Conservation (phyloP, 129 eudicot species). For the Arctium minus region DNA sequence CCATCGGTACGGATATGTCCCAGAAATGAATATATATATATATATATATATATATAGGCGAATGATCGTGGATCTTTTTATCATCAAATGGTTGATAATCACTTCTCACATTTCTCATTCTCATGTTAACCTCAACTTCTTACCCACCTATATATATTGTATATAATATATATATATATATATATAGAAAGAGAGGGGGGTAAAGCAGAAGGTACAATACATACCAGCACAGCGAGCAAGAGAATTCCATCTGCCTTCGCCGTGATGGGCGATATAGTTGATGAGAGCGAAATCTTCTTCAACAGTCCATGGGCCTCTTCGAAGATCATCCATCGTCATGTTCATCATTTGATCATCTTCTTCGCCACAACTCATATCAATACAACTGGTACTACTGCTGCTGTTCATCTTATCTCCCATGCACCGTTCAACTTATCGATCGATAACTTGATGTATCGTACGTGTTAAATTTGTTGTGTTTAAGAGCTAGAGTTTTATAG, state of each 20-base stretch:
- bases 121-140: too few species aligned
- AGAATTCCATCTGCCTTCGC: constrained; percentile 97
- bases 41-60: too few species aligned
- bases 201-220: background rate
- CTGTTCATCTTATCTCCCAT: background rate
- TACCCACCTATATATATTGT: too few species aligned
- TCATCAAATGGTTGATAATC: too few species aligned
- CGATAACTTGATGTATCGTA: constrained; percentile 26
- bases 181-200: background rate
- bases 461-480: background rate
- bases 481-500: background rate
- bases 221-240: constrained; percentile 87
- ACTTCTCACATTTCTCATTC: too few species aligned
- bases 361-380: constrained; percentile 18
- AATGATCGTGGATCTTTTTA: too few species aligned
- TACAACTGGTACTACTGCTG: background rate
- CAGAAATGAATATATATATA: background rate
- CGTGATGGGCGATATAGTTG: constrained; percentile 72
- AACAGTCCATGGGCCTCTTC: constrained; percentile 97
- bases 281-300: constrained; percentile 88
- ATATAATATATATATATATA: background rate
- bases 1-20: too few species aligned
- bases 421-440: background rate
- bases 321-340: constrained; percentile 45
- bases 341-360: constrained; percentile 42